Evolutionary conservation across 2,329 filamentous ascomycete species (phyloP).

Genomic region (Colletotrichum orbiculare): DNA sequence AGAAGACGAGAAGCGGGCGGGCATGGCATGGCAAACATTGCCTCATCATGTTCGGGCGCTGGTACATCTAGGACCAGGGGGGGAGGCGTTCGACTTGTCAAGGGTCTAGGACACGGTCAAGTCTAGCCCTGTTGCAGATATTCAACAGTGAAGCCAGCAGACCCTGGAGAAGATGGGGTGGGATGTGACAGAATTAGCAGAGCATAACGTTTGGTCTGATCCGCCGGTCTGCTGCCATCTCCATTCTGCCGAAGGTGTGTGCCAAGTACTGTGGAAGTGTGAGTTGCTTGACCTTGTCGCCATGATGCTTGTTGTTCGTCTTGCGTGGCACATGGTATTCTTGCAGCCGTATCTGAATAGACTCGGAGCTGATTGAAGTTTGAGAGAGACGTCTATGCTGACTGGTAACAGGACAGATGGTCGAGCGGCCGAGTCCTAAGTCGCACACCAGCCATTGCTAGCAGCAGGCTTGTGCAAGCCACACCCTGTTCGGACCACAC

Average conservation of each 20-base stretch:
- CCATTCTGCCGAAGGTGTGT: conserved; percentile 25
- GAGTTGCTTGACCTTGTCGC: too few species aligned
- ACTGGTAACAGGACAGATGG: too few species aligned
- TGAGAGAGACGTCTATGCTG: too few species aligned
- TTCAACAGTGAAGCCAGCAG: conserved; percentile 36
- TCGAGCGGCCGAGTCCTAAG: too few species aligned
- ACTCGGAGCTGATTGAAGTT: too few species aligned
- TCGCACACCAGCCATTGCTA: too few species aligned
- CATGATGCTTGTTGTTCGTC: too few species aligned
- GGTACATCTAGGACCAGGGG: conserved; percentile 49
- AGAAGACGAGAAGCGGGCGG: conserved; percentile 27
- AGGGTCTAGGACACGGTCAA: conserved; percentile 44
- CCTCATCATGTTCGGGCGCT: conserved; percentile 47
- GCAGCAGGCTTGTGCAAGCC: conserved; percentile 29
- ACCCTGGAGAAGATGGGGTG: conserved; percentile 45
- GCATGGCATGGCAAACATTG: conserved; percentile 37
- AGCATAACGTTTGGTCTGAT: conserved; percentile 49
- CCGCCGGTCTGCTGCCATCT: conserved; percentile 44
- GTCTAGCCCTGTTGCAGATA: conserved; percentile 55
- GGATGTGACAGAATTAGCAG: conserved; percentile 48
- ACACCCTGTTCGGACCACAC: conserved; percentile 33
- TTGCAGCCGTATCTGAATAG: too few species aligned
- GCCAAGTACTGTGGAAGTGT: too few species aligned
- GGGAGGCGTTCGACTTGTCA: too few species aligned
- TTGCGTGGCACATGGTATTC: too few species aligned